Evolutionary conservation across 2,329 filamentous ascomycete species (phyloP), one percentile per base, ranked within the genome.

Genomic region (Monosporascus cannonballus): DNA sequence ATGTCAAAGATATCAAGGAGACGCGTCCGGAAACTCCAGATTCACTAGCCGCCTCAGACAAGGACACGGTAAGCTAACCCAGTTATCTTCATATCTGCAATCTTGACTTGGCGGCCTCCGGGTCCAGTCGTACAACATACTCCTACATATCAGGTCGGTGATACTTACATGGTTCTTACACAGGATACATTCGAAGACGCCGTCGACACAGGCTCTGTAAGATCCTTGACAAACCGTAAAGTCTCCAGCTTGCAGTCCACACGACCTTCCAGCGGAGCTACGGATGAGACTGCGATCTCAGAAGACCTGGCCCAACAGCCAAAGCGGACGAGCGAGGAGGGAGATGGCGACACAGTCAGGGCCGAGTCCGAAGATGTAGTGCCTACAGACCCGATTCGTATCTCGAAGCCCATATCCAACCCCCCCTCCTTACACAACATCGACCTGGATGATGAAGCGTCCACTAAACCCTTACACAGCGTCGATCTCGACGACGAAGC

Each of bases 111-210:
- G 30, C 30, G 30, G 30, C 30, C 30, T 14, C 11, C 30, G 30
- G 9, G 30, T 34, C 38, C 42, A 22, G 47, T 45, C 48, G 58
- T 14, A 64, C 52, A 45, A 63, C 54, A 47, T 25, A 14, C 30
- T 14, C 9, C 30, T 14, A 5, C 27, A 34, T 34, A 34, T 34
- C 30, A 34, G 11, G 30, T 14, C 30, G 9, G 30, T 14, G 11
- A 14, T 48, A 37, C 30, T 48, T 37, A 44, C 25, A 22, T 20
- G 27, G 30, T 5, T 53, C 17, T 27, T 34, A n/a, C 54, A 49
- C 59, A 90, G 86, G 86, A 92, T 63, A 81, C 81, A 17, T 96
- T 95, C 65, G 90, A 96, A 73, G 90, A 96, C 76, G 90, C 89
- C 51, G 74, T 83, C 61, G 87, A 89, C 69, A 81, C 77, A 54